phyloP scores from a whole-genome alignment of 495 filamentous ascomycete species.

The Pseudomonodictys pantanalensis region DNA sequence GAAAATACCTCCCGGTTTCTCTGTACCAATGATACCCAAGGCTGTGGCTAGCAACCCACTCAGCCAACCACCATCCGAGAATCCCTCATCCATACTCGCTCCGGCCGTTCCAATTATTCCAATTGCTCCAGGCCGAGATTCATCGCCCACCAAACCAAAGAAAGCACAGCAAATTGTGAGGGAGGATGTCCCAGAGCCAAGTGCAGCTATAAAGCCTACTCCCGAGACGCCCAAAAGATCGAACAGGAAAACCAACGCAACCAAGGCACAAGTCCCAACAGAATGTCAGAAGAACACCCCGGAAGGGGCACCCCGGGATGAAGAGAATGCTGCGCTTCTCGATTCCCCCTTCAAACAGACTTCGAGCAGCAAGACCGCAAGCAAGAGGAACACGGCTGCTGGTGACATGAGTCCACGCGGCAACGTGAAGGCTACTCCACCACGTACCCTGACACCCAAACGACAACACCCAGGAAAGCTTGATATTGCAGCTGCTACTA shows the following conservation, averaged over 20 bases:
- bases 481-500: slow-evolving; percentile 59
- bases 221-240: neutral
- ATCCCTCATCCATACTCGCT: slow-evolving; percentile 10
- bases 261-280: neutral
- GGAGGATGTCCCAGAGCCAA: neutral
- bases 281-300: slow-evolving; percentile 15
- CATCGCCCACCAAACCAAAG: slow-evolving; percentile 14
- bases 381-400: slow-evolving; percentile 3
- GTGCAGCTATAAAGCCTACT: neutral
- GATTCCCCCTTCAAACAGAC: slow-evolving; percentile 18
- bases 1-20: slow-evolving; percentile 65
- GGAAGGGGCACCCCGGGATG: neutral
- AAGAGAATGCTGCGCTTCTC: no score
- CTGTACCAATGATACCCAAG: slow-evolving; percentile 50
- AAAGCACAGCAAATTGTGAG: neutral
- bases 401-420: slow-evolving; percentile 9
- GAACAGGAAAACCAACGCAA: slow-evolving; percentile 1
- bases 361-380: slow-evolving; percentile 7
- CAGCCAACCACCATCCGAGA: slow-evolving; percentile 17
- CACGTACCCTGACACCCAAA: slow-evolving; percentile 38
- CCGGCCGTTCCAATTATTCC: slow-evolving; percentile 30
- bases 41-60: slow-evolving; percentile 1
- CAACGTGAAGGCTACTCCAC: neutral
- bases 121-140: slow-evolving; percentile 14
- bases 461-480: slow-evolving; percentile 58